Evolutionary conservation across 202 grass and related monocot genomes (phyloP), one percentile per base, ranked within the genome.

Genomic region (Saccharum hybrid): DNA sequence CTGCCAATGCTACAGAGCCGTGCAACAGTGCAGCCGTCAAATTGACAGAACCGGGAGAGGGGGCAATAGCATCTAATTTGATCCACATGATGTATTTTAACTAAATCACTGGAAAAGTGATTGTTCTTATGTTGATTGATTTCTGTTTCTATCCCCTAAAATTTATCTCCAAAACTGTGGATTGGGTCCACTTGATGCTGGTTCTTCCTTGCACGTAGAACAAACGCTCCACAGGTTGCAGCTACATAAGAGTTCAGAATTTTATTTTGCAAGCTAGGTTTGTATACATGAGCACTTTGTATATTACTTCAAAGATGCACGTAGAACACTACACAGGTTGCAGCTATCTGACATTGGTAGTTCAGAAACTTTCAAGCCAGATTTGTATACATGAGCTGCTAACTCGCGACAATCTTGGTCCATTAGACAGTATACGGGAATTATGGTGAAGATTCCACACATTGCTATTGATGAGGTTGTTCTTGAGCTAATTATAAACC

Each of bases 1-100:
- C 83, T 78, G 63, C 61, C 75, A 86, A 63, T 38, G 65, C 77
- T 84, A 69, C 74, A 63, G 69, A 87, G 46, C 68, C 70, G 68
- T 77, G 65, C 51, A 26, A 31, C 15, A 74, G 45, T 10, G 15
- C 8, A 31, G 33, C 22, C 52, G 43, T 71, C 54, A 39, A 75
- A 30, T 61, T 75, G 62, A 71, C 56, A 56, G 82, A 66, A 10
- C 57, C 3, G 22, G 57, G 56, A n/a, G 54, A 6, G 21, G 57
- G 48, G 9, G 57, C 56, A 38, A 66, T 73, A 67, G 18, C 43
- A 66, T 41, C 64, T 76, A 90, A 30, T 64, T 86, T 71, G 70
- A 66, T 71, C 36, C 21, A 26, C 56, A 46, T 87, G 43, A 46
- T 90, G 71, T 81, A 71, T 80, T 80, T 63, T 64, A 64, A 73